Evolutionary conservation across 2,329 filamentous ascomycete genomes (phyloP), one percentile per base, ranked within the genome.

Genomic region (Botrytis fragariae): DNA sequence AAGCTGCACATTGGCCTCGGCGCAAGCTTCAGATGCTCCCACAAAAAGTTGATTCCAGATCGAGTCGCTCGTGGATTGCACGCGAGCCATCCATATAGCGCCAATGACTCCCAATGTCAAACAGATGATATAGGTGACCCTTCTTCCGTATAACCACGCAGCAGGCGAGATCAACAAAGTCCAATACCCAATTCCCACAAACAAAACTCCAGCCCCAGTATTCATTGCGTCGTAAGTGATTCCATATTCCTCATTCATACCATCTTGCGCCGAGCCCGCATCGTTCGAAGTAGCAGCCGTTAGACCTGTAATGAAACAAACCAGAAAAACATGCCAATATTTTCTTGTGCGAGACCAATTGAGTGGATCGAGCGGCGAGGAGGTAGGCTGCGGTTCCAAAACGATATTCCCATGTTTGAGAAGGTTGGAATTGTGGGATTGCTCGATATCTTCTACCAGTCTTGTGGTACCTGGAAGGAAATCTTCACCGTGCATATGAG

Each of bases 21-120:
- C 87, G 60, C 86, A 86, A 14, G 86, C 84, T 79, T 89, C 87
- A 7, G 87, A 88, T 4, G 86, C 86, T 25, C 87, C 87, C 3
- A 89, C 86, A 72, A 89, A 88, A 3, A 89, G 82, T 77, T 89
- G 87, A 64, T 86, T 86, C 83, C 85, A 87, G 72, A 88, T 84
- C 3, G 86, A 84, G 73, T 87, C 86, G 25, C 81, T 78, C 1
- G 81, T 82, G 35, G 78, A 83, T 67, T 83, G 76, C 18, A 86
- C 81, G 37, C 81, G 81, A 14, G 86, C 86, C 67, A 88, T 86
- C 87, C 87, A 88, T 71, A 88, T 84, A 42, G 85, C 84, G 2
- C 87, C 87, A 32, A 85, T 81, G 10, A 88, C 77, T 7, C 85
- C 85, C 75, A 83, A 84, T 0, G 85, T 73, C 75, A 87, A 82